Evolutionary conservation across 805 yeast species (phyloP), one percentile per base, ranked within the genome.

Genomic region (Kluyveromyces lactis): DNA sequence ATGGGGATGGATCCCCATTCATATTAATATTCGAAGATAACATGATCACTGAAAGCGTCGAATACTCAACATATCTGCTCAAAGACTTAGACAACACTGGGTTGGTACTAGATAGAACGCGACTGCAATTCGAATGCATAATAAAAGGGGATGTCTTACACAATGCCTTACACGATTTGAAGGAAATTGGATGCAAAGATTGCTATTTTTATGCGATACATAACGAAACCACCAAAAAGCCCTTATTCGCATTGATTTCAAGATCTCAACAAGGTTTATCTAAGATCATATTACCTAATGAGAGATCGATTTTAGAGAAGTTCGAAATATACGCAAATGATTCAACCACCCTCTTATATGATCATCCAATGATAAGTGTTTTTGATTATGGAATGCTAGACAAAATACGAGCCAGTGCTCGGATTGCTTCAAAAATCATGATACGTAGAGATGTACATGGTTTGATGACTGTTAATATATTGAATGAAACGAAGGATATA

Each of bases 241-340:
- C 50, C 29, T 47, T 58, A 2, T 57, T 63, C 31, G 68, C 69
- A 3, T 51, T 86, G 39, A 72, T 82, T 4, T 80, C 92, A 0
- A 71, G 69, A 29, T 84, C 90, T 9, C 82, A 79, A n/a, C 68
- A 84, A 33, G 95, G 95, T 0, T 66, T 69, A 38, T 77, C 85
- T 29, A 79, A 81, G 51, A 64, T 85, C 16, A 68, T 72, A 8
- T 69, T 80, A 34, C 95, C 95, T 0, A 72, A 69, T 43, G 82
- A 74, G 35, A 69, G 71, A 48, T 64, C 76, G 2, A 73, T 77
- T 10, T 56, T 86, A 24, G 90, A 82, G 44, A 77, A 78, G 31
- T 55, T 85, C 23, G 67, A 58, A 30, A 61, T 67, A 7, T 58
- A 57, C 24, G 62, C 58, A 16, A 49, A 55, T 6, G 55, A 51